phyloP scores from a whole-genome alignment of 73 alveolate species.

The Durusdinium trenchii region DNA sequence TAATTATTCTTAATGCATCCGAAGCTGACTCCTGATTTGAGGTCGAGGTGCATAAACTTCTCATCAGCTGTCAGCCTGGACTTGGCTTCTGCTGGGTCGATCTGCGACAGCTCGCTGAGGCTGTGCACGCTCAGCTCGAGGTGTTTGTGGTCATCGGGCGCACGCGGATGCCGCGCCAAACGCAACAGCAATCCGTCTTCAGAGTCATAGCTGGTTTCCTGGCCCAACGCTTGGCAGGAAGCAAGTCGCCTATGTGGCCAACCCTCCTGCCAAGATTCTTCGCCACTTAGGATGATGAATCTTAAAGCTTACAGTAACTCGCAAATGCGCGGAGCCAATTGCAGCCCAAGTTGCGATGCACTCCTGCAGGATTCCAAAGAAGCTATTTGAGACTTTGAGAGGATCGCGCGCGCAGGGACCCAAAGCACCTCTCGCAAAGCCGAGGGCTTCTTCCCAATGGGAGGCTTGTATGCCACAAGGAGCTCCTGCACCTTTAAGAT shows the following conservation, averaged over 20 bases:
- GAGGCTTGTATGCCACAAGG: slow-evolving; percentile 57
- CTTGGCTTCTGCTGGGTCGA: slow-evolving; percentile 51
- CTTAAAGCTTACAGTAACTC: too few species aligned
- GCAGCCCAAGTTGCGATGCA: too few species aligned
- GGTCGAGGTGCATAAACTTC: slow-evolving; percentile 57
- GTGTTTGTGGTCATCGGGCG: slow-evolving; percentile 44
- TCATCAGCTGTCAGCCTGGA: slow-evolving; percentile 27
- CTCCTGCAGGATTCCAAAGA: not conserved
- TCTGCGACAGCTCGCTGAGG: not conserved
- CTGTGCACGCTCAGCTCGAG: not conserved
- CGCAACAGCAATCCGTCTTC: slow-evolving; percentile 81
- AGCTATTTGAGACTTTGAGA: not conserved
- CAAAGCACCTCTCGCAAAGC: slow-evolving; percentile 21
- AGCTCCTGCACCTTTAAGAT: slow-evolving; percentile 18
- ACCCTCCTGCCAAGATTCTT: too few species aligned
- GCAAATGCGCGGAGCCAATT: too few species aligned
- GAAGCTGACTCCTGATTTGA: too few species aligned
- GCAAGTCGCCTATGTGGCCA: too few species aligned
- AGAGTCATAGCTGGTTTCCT: slow-evolving; percentile 59
- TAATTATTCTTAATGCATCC: too few species aligned
- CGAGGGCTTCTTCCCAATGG: slow-evolving; percentile 34
- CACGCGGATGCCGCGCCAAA: slow-evolving; percentile 68
- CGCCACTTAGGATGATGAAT: too few species aligned
- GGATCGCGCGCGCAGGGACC: slow-evolving; percentile 80
- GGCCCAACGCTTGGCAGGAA: too few species aligned